These are phyloP conservation scores for Leccinum arenicola DNA, from an alignment of 768 basidiomycete species.

Conservation along the genomic window DNA sequence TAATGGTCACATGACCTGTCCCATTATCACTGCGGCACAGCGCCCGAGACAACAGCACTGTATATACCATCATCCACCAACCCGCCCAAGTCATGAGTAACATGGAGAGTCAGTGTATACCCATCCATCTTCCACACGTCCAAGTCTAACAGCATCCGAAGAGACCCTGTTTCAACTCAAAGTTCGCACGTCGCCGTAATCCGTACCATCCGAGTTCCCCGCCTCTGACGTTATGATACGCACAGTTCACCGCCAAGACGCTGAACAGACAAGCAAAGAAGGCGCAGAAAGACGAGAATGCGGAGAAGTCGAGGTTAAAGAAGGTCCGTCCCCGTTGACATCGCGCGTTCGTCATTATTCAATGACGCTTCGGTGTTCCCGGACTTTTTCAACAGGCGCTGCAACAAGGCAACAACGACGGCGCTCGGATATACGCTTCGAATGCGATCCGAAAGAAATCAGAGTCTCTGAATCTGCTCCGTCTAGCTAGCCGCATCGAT, in stretches of 20 bases:
- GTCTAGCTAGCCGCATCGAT: slow-evolving; percentile 89
- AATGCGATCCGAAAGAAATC: slow-evolving; percentile 99
- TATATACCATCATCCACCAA: background rate
- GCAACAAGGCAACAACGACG: slow-evolving; percentile 94
- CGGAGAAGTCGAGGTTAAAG: slow-evolving; percentile 89
- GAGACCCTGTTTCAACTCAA: slow-evolving; percentile 99
- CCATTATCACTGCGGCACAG: background rate
- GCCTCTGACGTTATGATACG: slow-evolving; percentile 7
- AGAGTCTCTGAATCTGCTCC: slow-evolving; percentile 86
- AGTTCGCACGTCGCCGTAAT: slow-evolving; percentile 42
- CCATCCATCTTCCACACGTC: background rate
- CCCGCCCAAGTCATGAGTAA: slow-evolving; percentile 57
- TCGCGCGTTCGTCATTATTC: background rate
- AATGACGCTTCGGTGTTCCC: background rate
- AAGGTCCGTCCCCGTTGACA: slow-evolving; percentile 53
- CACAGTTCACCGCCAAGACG: slow-evolving; percentile 96
- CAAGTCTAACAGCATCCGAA: slow-evolving; percentile 32
- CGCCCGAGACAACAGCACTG: background rate
- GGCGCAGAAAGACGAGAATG: slow-evolving; percentile 90
- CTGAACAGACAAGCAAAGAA: slow-evolving; percentile 95
- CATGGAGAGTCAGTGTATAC: slow-evolving; percentile 75
- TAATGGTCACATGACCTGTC: slow-evolving; percentile 12
- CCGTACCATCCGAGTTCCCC: slow-evolving; percentile 4
- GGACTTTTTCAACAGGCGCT: slow-evolving; percentile 63
- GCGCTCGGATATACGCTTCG: slow-evolving; percentile 95